phyloP scores from a whole-genome alignment of 805 yeast species.

The Ogataea ganodermae region DNA sequence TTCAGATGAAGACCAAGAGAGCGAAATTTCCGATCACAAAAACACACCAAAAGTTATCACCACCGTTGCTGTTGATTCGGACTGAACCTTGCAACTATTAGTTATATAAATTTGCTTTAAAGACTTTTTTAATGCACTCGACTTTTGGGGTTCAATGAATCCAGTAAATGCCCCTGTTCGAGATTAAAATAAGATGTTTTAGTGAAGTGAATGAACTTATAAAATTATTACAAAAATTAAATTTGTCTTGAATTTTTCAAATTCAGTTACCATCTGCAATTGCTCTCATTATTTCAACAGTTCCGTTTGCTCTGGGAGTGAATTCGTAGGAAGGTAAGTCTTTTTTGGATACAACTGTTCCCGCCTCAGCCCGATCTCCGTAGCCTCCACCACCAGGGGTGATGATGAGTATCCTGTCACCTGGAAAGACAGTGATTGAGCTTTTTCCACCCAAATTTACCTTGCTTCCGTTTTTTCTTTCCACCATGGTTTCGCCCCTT shows the following conservation, averaged over 20 bases:
- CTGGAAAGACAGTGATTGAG: conserved; percentile 25
- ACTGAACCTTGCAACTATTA: background rate
- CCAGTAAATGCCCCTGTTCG: too few relatives aligned
- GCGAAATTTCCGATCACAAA: background rate
- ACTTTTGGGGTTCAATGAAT: too few relatives aligned
- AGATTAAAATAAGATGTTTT: too few relatives aligned
- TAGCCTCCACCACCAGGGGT: conserved; percentile 39
- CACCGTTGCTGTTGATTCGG: background rate
- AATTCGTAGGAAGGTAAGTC: conserved; percentile 4
- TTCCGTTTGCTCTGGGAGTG: conserved; percentile 18
- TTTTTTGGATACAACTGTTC: background rate
- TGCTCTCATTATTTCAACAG: conserved; percentile 16
- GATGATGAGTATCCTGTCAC: conserved; percentile 29
- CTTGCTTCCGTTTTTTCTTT: conserved; percentile 15
- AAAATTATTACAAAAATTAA: too few relatives aligned
- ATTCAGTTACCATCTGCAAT: conserved; percentile 13
- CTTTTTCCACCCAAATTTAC: conserved; percentile 33
- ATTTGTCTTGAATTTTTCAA: too few relatives aligned
- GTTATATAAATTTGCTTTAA: too few relatives aligned
- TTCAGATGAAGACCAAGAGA: background rate
- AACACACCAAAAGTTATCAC: background rate
- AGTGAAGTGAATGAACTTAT: too few relatives aligned
- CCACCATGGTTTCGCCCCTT: conserved; percentile 38
- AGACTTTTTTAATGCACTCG: too few relatives aligned
- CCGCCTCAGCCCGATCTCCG: conserved; percentile 27